A percentile compares a stretch with the other conserved stretches of the same genome.
These are phyloP conservation scores for Gossypium trilobum DNA, from an alignment of 441 rosid genomes.

Conservation along the genomic window DNA sequence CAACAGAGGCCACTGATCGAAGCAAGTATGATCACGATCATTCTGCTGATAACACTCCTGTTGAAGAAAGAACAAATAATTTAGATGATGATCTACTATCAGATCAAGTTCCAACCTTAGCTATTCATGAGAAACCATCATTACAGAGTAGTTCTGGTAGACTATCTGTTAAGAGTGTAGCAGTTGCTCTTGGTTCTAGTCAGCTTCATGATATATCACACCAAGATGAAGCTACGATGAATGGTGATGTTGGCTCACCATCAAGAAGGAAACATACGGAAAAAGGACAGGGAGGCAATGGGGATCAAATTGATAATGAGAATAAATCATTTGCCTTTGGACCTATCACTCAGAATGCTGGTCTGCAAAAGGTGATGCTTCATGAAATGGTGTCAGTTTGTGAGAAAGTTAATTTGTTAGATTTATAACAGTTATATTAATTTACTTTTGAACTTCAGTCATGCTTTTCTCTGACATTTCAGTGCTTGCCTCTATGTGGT, in stretches of 20 bases:
- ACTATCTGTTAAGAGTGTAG: constrained; percentile 32
- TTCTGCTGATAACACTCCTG: constrained; percentile 35
- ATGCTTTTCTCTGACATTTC: not conserved
- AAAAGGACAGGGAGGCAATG: constrained; percentile 45
- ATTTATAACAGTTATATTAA: not conserved
- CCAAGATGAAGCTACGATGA: constrained; percentile 35
- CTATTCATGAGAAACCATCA: constrained; percentile 48
- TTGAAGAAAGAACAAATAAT: constrained; percentile 42
- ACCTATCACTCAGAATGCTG: constrained; percentile 44
- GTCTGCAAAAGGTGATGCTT: constrained; percentile 51
- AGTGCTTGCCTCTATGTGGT: not conserved
- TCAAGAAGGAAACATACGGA: constrained; percentile 30
- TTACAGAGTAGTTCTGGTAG: constrained; percentile 35
- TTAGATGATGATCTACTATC: constrained; percentile 47
- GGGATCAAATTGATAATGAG: constrained; percentile 31
- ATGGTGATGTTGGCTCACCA: constrained; percentile 44
- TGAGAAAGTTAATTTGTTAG: not conserved
- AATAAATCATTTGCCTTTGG: constrained; percentile 45
- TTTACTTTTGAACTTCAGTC: not conserved
- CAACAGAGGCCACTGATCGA: constrained; percentile 31
- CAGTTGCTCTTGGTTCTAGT: constrained; percentile 26
- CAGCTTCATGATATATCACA: constrained; percentile 30
- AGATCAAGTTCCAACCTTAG: constrained; percentile 70
- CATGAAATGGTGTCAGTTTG: not conserved
- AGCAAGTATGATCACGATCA: constrained; percentile 36